Evolutionary conservation across 129 eudicot species (phyloP).

Genomic region (Flaveria brownii): DNA sequence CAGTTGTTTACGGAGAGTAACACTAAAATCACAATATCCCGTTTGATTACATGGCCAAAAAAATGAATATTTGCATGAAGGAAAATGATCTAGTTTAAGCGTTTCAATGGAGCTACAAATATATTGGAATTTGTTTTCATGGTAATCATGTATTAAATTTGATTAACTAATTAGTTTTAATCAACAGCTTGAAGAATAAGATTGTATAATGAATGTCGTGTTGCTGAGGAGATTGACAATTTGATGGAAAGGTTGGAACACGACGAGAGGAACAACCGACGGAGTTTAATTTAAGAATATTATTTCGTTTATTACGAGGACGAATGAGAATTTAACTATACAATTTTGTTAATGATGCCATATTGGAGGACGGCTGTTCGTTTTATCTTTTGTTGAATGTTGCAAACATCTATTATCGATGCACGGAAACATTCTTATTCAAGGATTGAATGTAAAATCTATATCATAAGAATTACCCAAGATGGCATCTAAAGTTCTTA

Average conservation of each 20-base stretch:
- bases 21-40: constrained; percentile 8
- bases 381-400: constrained; percentile 18
- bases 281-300: neutral
- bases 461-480: too few relatives aligned
- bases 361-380: constrained; percentile 31
- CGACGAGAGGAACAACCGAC: constrained; percentile 22
- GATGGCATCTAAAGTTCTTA: too few relatives aligned
- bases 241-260: constrained; percentile 13
- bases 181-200: too few relatives aligned
- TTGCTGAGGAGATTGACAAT: too few relatives aligned
- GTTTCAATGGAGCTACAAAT: too few relatives aligned
- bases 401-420: neutral
- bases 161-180: too few relatives aligned
- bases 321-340: neutral
- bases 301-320: constrained; percentile 29
- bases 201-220: neutral
- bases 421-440: neutral
- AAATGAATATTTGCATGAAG: constrained; percentile 17
- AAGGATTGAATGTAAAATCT: neutral
- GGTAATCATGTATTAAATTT: too few relatives aligned
- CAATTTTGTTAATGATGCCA: constrained; percentile 13
- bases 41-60: constrained; percentile 5
- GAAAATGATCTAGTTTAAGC: neutral
- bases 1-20: neutral
- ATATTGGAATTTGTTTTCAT: too few relatives aligned